Evolutionary conservation across 352 stramenopile genomes (phyloP).

Genomic region (Phytophthora syringae): DNA sequence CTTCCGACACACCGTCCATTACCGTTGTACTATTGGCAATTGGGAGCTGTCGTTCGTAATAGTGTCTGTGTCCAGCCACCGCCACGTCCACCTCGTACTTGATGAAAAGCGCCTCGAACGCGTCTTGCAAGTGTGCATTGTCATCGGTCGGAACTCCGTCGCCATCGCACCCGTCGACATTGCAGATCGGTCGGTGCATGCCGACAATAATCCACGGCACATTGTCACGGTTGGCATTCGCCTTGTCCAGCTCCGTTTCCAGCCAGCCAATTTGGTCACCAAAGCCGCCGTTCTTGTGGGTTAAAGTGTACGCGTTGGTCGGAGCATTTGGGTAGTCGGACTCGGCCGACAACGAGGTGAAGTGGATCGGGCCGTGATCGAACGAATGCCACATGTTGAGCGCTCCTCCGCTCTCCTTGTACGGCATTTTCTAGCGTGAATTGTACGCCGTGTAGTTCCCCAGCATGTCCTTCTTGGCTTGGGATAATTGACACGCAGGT

Average conservation of each 20-base stretch:
- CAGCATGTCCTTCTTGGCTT: conserved; percentile 31
- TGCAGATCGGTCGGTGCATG: conserved; percentile 60
- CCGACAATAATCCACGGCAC: conserved; percentile 56
- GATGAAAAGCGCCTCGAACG: conserved; percentile 58
- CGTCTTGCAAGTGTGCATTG: conserved; percentile 37
- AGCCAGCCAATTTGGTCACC: conserved; percentile 53
- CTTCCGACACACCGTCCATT: conserved; percentile 43
- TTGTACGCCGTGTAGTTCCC: conserved; percentile 68
- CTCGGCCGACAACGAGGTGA: conserved; percentile 73
- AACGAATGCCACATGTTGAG: conserved; percentile 55
- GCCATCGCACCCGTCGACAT: conserved; percentile 26
- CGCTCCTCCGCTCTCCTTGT: conserved; percentile 34
- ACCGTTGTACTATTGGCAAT: conserved; percentile 37
- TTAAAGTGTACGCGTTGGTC: conserved; percentile 38
- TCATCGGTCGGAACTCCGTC: conserved; percentile 12
- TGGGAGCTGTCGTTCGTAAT: conserved; percentile 51
- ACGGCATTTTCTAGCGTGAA: conserved; percentile 40
- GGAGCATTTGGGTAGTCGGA: conserved; percentile 49
- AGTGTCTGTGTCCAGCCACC: conserved; percentile 47
- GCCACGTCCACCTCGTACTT: conserved; percentile 60
- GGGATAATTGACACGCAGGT: conserved; percentile 32
- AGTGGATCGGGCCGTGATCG: conserved; percentile 56
- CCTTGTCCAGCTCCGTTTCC: conserved; percentile 45
- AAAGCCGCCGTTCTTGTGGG: conserved; percentile 39
- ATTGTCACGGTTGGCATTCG: conserved; percentile 41